A percentile compares a stretch with the other conserved stretches of the same genome.
Conservation (phyloP, 2,329 filamentous ascomycete species). For the Nemania bipapillata region DNA sequence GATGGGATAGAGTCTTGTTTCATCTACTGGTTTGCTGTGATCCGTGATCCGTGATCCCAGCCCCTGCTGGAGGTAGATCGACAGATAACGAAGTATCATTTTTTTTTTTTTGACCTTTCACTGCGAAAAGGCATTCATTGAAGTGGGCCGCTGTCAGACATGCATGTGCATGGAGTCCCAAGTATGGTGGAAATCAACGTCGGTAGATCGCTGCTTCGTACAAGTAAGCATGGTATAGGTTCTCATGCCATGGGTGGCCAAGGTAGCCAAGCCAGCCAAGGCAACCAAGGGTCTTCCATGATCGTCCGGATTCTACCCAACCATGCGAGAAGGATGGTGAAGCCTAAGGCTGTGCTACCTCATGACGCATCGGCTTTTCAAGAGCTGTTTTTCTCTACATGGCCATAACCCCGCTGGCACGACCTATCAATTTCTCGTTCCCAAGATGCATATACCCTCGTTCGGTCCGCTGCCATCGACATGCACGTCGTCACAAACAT, state of each 20-base stretch:
- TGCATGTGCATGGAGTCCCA: not conserved
- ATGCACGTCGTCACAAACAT: not conserved
- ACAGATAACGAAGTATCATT: not conserved
- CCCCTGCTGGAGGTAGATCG: not conserved
- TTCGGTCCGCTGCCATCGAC: not conserved
- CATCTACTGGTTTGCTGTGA: not conserved
- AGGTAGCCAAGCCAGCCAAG: too few species aligned
- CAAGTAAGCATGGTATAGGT: not conserved
- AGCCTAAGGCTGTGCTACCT: not conserved
- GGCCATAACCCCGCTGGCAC: slow-evolving; percentile 7
- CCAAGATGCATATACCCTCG: not conserved
- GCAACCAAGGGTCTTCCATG: not conserved
- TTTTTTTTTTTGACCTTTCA: not conserved
- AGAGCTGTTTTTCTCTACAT: not conserved
- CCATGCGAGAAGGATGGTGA: not conserved
- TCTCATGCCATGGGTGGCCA: not conserved
- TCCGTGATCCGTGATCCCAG: too few species aligned
- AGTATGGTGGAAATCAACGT: not conserved
- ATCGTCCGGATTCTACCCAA: not conserved
- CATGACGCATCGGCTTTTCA: slow-evolving; percentile 4
- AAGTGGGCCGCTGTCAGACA: not conserved
- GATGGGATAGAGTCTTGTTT: not conserved
- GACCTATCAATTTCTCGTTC: slow-evolving; percentile 5
- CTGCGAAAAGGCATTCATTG: not conserved
- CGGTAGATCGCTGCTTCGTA: not conserved